A percentile compares a stretch with the other conserved stretches of the same genome.
Evolutionary conservation across 495 filamentous ascomycete genomes (phyloP).

Genomic region (Lasiosphaeria ovina): DNA sequence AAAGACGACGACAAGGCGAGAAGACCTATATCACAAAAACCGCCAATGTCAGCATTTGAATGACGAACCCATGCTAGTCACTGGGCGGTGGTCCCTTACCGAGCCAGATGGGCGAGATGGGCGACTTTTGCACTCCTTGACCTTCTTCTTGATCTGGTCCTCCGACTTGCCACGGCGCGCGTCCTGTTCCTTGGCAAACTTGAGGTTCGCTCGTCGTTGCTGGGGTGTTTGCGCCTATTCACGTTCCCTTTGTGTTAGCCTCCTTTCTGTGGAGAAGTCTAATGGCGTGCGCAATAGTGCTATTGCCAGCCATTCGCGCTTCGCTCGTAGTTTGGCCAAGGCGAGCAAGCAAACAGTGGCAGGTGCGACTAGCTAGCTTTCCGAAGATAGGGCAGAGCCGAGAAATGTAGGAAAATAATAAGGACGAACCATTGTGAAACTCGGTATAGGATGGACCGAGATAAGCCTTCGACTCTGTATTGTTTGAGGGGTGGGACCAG

Average conservation of each 20-base stretch:
- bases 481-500: too few relatives aligned
- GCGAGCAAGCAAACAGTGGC: too few relatives aligned
- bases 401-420: too few relatives aligned
- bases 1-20: conserved; percentile 80
- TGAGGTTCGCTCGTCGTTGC: conserved; percentile 84
- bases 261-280: not conserved
- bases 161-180: conserved; percentile 81
- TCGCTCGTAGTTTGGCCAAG: too few relatives aligned
- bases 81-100: conserved; percentile 53
- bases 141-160: conserved; percentile 62
- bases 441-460: too few relatives aligned
- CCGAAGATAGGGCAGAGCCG: too few relatives aligned
- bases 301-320: too few relatives aligned
- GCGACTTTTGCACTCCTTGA: conserved; percentile 65
- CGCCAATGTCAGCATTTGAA: not conserved
- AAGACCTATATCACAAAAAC: conserved; percentile 50
- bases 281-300: too few relatives aligned
- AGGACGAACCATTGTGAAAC: too few relatives aligned
- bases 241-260: not conserved
- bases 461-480: too few relatives aligned
- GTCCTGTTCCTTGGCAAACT: conserved; percentile 76
- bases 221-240: conserved; percentile 87
- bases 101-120: conserved; percentile 78
- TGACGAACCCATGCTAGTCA: not conserved
- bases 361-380: too few relatives aligned